phyloP scores from a whole-genome alignment of 2,329 filamentous ascomycete genomes.

The Aspergillus sp. region DNA sequence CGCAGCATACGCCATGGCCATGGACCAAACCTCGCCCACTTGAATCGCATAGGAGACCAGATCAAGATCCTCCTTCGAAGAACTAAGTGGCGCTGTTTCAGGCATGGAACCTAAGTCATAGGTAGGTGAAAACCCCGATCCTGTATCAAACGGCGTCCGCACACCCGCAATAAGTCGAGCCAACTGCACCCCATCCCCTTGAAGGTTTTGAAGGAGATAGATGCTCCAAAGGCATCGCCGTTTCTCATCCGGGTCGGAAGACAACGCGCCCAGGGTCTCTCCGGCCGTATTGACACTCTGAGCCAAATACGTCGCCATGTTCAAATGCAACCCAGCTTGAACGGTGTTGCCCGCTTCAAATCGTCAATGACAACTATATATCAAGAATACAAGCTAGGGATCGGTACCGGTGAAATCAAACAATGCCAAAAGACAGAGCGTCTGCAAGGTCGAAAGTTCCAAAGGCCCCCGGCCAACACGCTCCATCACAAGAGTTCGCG shows the following conservation, averaged over 20 bases:
- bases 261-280: constrained; percentile 4
- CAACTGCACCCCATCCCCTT: constrained; percentile 28
- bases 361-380: background rate
- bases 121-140: constrained; percentile 10
- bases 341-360: constrained; percentile 43
- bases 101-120: constrained; percentile 1
- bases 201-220: constrained; percentile 44
- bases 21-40: constrained; percentile 45
- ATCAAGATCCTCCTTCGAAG: constrained; percentile 7
- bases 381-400: background rate
- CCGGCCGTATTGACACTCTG: constrained; percentile 6
- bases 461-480: constrained; percentile 40
- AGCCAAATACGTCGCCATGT: constrained; percentile 10
- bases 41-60: constrained; percentile 48
- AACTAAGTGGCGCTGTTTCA: background rate
- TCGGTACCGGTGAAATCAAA: constrained; percentile 43
- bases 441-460: constrained; percentile 46
- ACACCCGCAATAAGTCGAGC: constrained; percentile 12
- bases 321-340: constrained; percentile 11
- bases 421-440: constrained; percentile 42
- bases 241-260: constrained; percentile 8
- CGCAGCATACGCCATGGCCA: constrained; percentile 12
- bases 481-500: constrained; percentile 39
- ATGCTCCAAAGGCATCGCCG: constrained; percentile 46
- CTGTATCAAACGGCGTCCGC: constrained; percentile 7